Conservation (phyloP, 441 rosid genomes). For the Aquilaria agallochum region DNA sequence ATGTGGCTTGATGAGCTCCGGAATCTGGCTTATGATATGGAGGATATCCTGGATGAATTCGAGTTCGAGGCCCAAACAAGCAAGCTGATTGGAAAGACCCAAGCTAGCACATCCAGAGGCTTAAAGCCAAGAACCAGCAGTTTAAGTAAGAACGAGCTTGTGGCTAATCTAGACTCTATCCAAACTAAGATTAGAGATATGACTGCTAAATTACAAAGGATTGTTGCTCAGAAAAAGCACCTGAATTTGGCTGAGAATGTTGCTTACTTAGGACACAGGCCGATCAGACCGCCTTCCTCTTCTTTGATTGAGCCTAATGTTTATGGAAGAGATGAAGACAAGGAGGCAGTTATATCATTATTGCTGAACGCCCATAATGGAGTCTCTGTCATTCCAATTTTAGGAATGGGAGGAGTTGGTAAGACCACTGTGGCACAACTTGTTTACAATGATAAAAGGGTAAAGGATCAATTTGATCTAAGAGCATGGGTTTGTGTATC, state of each 20-base stretch:
- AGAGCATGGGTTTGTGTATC: slow-evolving; percentile 11
- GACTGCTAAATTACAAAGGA: slow-evolving; percentile 2
- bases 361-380: not conserved
- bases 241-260: slow-evolving; percentile 2
- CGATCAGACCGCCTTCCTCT: not conserved
- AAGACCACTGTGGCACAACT: slow-evolving; percentile 16
- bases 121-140: not conserved
- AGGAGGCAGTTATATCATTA: not conserved
- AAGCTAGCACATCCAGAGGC: not conserved
- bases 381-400: slow-evolving; percentile 6
- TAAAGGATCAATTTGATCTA: not conserved
- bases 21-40: slow-evolving; percentile 22
- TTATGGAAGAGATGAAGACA: slow-evolving; percentile 9
- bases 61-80: slow-evolving; percentile 3
- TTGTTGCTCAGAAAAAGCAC: slow-evolving; percentile 1
- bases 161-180: not conserved
- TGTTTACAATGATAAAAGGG: slow-evolving; percentile 8
- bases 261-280: not conserved
- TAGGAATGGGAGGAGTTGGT: slow-evolving; percentile 12
- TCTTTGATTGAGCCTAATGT: slow-evolving; percentile 8
- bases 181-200: slow-evolving; percentile 6
- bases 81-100: not conserved
- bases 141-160: slow-evolving; percentile 5
- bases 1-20: slow-evolving; percentile 22
- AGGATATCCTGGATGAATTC: slow-evolving; percentile 18